Evolutionary conservation across 768 basidiomycete genomes (phyloP).

Genomic region (Hypholoma fasciculare): DNA sequence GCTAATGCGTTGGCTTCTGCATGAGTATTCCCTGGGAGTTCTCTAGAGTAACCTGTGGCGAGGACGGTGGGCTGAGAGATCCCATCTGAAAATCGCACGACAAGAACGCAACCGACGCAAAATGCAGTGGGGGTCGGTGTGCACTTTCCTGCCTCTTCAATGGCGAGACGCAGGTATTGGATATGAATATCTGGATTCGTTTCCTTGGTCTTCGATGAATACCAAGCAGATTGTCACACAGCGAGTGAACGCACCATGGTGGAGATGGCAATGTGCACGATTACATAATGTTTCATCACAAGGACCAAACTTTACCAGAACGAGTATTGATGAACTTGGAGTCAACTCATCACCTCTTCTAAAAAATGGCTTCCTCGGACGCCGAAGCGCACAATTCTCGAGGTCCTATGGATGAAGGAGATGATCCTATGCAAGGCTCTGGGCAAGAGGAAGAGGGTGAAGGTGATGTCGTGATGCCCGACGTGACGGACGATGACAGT

Average conservation of each 20-base stretch:
- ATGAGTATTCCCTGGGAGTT: constrained; percentile 92
- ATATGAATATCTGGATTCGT: constrained; percentile 20
- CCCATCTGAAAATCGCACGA: constrained; percentile 42
- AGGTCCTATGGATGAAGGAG: constrained; percentile 35
- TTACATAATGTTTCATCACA: constrained; percentile 18
- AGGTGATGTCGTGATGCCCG: constrained; percentile 54
- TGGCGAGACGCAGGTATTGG: constrained; percentile 60
- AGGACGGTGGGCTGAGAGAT: constrained; percentile 49
- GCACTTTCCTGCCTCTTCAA: constrained; percentile 73
- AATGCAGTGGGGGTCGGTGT: constrained; percentile 74
- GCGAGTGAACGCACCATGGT: background rate
- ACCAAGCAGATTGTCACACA: background rate
- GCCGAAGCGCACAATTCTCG: constrained; percentile 33
- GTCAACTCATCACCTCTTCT: background rate
- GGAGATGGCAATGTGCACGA: background rate
- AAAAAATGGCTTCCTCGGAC: constrained; percentile 57
- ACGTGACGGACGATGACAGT: constrained; percentile 77
- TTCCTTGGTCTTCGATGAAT: constrained; percentile 4
- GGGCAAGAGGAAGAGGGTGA: constrained; percentile 56
- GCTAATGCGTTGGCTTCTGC: constrained; percentile 92
- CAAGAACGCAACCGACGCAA: constrained; percentile 87
- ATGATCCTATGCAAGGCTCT: constrained; percentile 63
- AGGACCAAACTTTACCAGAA: constrained; percentile 16
- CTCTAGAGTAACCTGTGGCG: constrained; percentile 85
- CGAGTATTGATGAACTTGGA: constrained; percentile 4